Conservation (phyloP, 345 rosid genomes). For the Cochlearia excelsa region DNA sequence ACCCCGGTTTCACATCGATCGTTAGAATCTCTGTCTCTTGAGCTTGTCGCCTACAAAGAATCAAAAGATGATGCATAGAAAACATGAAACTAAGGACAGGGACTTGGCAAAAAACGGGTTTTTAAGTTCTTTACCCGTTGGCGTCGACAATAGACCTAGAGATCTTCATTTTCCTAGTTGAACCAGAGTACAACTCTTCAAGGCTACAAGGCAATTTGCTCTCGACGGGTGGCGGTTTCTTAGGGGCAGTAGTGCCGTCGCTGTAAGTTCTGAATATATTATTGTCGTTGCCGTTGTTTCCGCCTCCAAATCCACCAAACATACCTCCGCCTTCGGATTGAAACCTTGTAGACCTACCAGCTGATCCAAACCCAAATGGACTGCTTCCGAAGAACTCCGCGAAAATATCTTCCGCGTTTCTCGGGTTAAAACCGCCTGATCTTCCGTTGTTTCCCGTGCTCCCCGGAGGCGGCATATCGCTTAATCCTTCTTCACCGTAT, state of each 20-base stretch:
- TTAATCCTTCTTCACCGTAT: conserved; percentile 90
- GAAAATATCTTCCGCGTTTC: conserved; percentile 94
- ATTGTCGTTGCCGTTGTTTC: conserved; percentile 39
- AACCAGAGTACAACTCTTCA: conserved; percentile 79
- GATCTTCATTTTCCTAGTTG: conserved; percentile 97
- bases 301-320: conserved; percentile 52
- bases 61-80: not conserved
- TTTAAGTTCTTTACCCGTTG: conserved; percentile 47
- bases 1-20: conserved; percentile 89
- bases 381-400: conserved; percentile 93
- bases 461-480: conserved; percentile 67
- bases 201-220: conserved; percentile 90
- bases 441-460: conserved; percentile 49
- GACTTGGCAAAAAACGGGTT: not conserved
- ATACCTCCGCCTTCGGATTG: conserved; percentile 73
- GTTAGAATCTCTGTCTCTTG: conserved; percentile 81
- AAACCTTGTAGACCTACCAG: conserved; percentile 67
- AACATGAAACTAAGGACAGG: not conserved
- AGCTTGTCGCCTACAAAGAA: conserved; percentile 51
- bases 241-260: conserved; percentile 47
- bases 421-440: conserved; percentile 72
- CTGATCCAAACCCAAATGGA: conserved; percentile 76
- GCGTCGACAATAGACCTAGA: conserved; percentile 76
- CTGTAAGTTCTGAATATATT: conserved; percentile 59
- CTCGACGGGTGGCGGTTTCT: conserved; percentile 90